Evolutionary conservation across 2,329 filamentous ascomycete species (phyloP), one percentile per base, ranked within the genome.

Genomic region (Epichloe gansuensis): DNA sequence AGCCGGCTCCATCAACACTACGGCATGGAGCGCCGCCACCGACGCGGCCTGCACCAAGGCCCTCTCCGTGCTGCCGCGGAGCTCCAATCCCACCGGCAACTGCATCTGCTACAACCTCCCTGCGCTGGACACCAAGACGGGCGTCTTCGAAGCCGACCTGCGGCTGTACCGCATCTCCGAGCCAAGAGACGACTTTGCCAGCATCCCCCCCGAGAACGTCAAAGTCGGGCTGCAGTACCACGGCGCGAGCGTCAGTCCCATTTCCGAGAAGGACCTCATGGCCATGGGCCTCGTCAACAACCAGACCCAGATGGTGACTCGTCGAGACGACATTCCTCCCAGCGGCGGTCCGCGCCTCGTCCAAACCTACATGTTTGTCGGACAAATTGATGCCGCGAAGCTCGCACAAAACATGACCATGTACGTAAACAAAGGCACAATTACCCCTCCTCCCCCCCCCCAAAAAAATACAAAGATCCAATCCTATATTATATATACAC

Each of bases 51-150:
- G 87, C 66, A 69, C 68, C 44, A 60, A 68, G 23, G 74, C 77
- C 8, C 71, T 93, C 17, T 64, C 66, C 2, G 64, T 68, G 27
- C 72, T 89, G 47, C 70, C 72, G 13, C 70, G 74, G 54, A 78
- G 81, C 42, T 76, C 78, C 25, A 91, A 90, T 58, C 85, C 85
- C 5, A 84, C 85, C 9, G 88, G 88, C 49, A 78, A 88, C 47
- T 84, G 84, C 53, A 79, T 87, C 47, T 94, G 88, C 75, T 93
- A 91, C 71, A 94, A 93, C 64, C 68, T 94, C 25, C 82, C 84
- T 0, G 80, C 78, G 40, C 75, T 89, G 53, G 77, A 91, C 68
- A 80, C 78, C 59, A 66, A 67, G 4, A 82, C 78, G 0, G 87
- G 87, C 34, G 71, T 81, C 15, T 93, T 93, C 64, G 78, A 86